phyloP scores from a whole-genome alignment of 306 rosid species.

The Vicia sativa region DNA sequence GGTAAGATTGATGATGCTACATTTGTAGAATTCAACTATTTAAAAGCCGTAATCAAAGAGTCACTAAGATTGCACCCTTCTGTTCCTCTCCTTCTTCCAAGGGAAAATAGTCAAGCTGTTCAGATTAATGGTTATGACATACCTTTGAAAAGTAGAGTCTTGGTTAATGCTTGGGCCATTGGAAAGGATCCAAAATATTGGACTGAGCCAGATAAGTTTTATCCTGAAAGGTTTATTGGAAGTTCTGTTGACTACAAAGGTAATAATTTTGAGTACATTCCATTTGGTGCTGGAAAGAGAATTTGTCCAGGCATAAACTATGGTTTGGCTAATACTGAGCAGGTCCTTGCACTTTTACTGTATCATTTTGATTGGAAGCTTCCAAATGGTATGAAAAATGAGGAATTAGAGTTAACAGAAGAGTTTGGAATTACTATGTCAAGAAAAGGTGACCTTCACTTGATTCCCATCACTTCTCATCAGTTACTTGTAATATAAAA shows the following conservation, averaged over 20 bases:
- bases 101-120: background rate
- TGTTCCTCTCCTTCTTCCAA: slow-evolving; percentile 5
- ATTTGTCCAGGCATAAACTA: slow-evolving; percentile 8
- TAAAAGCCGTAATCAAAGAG: background rate
- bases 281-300: slow-evolving; percentile 33
- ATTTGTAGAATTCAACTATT: background rate
- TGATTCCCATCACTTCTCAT: slow-evolving; percentile 14
- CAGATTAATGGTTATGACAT: background rate
- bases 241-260: background rate
- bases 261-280: slow-evolving; percentile 8
- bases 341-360: slow-evolving; percentile 1
- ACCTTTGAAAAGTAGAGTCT: background rate
- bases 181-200: slow-evolving; percentile 9
- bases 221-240: slow-evolving; percentile 1
- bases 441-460: background rate
- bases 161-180: slow-evolving; percentile 1
- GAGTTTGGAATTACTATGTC: slow-evolving; percentile 4
- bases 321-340: background rate
- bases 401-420: slow-evolving; percentile 40
- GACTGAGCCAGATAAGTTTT: background rate
- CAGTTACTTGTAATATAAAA: background rate
- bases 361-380: slow-evolving; percentile 26
- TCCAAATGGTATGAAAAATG: slow-evolving; percentile 30
- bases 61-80: slow-evolving; percentile 7
- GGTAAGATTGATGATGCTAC: background rate